Evolutionary conservation across 2,329 filamentous ascomycete species (phyloP).

Genomic region (Penicillium sp.): DNA sequence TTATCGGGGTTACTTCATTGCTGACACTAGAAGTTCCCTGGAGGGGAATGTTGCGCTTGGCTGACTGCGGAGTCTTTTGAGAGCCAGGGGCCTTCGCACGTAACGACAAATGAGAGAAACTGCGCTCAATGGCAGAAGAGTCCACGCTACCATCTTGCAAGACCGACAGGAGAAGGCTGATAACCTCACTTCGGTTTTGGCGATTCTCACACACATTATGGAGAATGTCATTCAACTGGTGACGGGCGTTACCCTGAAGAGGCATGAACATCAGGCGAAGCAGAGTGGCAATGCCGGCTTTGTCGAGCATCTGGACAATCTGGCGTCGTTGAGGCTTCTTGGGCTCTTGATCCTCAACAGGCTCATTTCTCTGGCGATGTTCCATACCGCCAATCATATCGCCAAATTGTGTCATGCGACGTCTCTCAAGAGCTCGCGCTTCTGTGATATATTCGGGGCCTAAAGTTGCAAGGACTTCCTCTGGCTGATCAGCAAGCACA

Average conservation of each 20-base stretch:
- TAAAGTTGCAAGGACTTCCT: slow-evolving; percentile 75
- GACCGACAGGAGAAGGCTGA: slow-evolving; percentile 86
- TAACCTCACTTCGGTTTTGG: slow-evolving; percentile 89
- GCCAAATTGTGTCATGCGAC: slow-evolving; percentile 51
- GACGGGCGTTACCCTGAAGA: slow-evolving; percentile 78
- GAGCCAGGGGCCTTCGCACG: slow-evolving; percentile 75
- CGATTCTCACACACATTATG: slow-evolving; percentile 91
- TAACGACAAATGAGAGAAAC: slow-evolving; percentile 86
- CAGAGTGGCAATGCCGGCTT: slow-evolving; percentile 89
- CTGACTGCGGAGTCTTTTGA: slow-evolving; percentile 73
- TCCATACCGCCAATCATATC: slow-evolving; percentile 37
- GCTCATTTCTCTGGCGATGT: slow-evolving; percentile 33
- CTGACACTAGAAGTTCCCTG: slow-evolving; percentile 52
- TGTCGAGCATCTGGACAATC: slow-evolving; percentile 94
- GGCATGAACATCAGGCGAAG: slow-evolving; percentile 98
- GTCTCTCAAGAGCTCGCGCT: slow-evolving; percentile 64
- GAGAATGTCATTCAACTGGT: slow-evolving; percentile 78
- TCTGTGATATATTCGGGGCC: slow-evolving; percentile 82
- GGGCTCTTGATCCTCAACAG: slow-evolving; percentile 42
- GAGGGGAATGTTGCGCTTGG: slow-evolving; percentile 68
- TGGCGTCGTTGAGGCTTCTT: slow-evolving; percentile 69
- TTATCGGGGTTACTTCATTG: slow-evolving; percentile 84
- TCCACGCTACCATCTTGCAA: slow-evolving; percentile 93
- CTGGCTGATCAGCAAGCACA: slow-evolving; percentile 85
- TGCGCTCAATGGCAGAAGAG: slow-evolving; percentile 87